Evolutionary conservation across 139 green algal species (phyloP).

Genomic region (Chlorella sorokiniana): DNA sequence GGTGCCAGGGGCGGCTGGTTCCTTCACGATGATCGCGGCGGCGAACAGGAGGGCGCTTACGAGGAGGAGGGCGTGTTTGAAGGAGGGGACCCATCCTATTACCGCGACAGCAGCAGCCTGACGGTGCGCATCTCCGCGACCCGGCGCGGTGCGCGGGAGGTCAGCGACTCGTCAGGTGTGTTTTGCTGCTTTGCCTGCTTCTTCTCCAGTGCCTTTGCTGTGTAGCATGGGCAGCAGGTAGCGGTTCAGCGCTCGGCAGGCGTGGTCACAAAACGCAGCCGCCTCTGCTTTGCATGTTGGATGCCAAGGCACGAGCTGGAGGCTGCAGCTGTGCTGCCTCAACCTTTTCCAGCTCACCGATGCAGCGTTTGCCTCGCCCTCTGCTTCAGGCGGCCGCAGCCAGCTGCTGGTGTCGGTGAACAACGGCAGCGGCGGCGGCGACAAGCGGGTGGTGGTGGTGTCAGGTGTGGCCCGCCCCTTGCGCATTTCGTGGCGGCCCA

Average conservation of each 20-base stretch:
- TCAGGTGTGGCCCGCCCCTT: neutral
- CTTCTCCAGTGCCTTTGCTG: neutral
- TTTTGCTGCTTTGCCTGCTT: neutral
- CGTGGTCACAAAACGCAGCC: neutral
- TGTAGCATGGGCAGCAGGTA: neutral
- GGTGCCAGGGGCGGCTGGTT: neutral
- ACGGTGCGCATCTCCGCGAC: conserved; percentile 7
- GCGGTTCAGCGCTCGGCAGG: too few species aligned
- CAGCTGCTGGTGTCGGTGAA: conserved; percentile 23
- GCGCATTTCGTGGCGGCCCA: neutral
- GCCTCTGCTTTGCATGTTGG: neutral
- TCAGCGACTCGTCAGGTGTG: conserved; percentile 14
- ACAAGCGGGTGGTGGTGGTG: conserved; percentile 19
- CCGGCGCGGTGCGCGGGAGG: neutral
- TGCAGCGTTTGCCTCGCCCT: neutral
- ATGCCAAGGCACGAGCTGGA: too few species aligned
- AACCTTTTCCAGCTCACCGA: too few species aligned
- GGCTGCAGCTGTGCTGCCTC: too few species aligned
- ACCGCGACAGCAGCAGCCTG: neutral
- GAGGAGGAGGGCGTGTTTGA: conserved; percentile 6
- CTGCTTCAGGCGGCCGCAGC: neutral
- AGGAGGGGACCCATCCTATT: neutral
- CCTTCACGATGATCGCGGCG: neutral
- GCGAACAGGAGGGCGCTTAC: neutral
- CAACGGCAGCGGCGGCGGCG: neutral